A percentile compares a stretch with the other conserved stretches of the same genome.
Conservation (phyloP, 2,329 filamentous ascomycete genomes). For the Venturia asperata region DNA sequence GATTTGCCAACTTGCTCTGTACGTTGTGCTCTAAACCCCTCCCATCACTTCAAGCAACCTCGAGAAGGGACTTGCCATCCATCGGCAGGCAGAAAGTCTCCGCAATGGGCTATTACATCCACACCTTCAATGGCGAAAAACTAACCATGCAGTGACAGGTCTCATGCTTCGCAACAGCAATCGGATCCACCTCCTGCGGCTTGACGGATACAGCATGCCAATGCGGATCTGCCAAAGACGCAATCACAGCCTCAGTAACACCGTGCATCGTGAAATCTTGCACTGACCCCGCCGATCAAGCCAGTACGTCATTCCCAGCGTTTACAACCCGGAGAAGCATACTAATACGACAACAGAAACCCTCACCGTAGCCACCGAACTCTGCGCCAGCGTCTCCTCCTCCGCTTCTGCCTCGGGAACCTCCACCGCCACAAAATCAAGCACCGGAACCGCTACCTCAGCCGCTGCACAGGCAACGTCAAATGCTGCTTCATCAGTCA, state of each 20-base stretch:
- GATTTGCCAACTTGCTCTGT: conserved; percentile 19
- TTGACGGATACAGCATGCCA: conserved; percentile 45
- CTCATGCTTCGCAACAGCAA: conserved; percentile 43
- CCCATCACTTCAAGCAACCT: not conserved
- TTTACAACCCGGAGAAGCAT: not conserved
- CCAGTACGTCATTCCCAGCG: conserved; percentile 29
- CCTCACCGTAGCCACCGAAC: conserved; percentile 21
- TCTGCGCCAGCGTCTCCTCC: conserved; percentile 25
- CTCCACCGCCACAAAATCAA: not conserved
- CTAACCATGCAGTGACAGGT: conserved; percentile 29
- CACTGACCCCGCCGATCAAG: conserved; percentile 30
- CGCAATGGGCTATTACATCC: not conserved
- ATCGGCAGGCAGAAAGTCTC: not conserved
- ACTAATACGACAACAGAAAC: conserved; percentile 21
- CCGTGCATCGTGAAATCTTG: conserved; percentile 35
- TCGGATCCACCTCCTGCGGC: conserved; percentile 42
- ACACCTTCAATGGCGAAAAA: not conserved
- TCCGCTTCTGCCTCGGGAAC: not conserved
- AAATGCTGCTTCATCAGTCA: conserved; percentile 6
- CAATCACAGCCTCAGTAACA: conserved; percentile 35
- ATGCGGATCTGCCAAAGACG: conserved; percentile 39
- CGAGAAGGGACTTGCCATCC: not conserved
- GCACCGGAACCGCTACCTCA: not conserved
- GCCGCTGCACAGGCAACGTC: not conserved
- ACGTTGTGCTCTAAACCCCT: not conserved